A percentile compares a stretch with the other conserved stretches of the same genome.
phyloP scores from a whole-genome alignment of 345 rosid genomes.

The Moricandia arvensis region DNA sequence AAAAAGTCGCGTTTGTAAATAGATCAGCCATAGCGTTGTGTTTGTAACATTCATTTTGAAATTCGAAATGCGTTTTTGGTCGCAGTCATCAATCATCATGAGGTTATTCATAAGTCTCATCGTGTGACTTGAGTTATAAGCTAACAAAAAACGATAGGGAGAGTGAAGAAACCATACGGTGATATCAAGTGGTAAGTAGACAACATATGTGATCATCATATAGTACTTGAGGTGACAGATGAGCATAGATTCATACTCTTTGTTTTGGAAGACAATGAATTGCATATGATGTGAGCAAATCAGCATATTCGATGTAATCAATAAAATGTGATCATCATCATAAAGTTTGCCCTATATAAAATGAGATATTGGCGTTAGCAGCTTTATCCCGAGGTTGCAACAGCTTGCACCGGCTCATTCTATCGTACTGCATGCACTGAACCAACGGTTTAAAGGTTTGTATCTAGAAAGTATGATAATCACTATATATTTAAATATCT shows the following conservation, averaged over 20 bases:
- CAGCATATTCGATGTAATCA: conserved; percentile 4
- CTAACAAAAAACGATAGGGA: not conserved
- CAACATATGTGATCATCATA: too few relatives aligned
- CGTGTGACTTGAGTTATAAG: not conserved
- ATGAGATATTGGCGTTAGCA: not conserved
- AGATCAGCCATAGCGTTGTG: conserved; percentile 1
- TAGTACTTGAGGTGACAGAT: conserved; percentile 22
- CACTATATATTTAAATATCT: not conserved
- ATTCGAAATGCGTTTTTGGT: not conserved
- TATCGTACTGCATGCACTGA: not conserved
- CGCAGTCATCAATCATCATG: conserved; percentile 1
- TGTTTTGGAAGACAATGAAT: conserved; percentile 31
- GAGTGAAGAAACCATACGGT: not conserved
- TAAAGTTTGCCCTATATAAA: conserved; percentile 1
- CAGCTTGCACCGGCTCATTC: not conserved
- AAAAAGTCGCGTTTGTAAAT: conserved; percentile 11
- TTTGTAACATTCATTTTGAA: conserved; percentile 1
- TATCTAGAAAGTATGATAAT: not conserved
- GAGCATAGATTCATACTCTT: conserved; percentile 31
- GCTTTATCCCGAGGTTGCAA: not conserved
- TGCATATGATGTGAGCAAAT: conserved; percentile 33
- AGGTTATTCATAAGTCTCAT: not conserved
- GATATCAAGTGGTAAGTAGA: not conserved
- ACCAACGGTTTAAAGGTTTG: not conserved
- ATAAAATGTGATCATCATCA: too few relatives aligned